phyloP scores from a whole-genome alignment of 345 rosid species.

The Brassica rapa region DNA sequence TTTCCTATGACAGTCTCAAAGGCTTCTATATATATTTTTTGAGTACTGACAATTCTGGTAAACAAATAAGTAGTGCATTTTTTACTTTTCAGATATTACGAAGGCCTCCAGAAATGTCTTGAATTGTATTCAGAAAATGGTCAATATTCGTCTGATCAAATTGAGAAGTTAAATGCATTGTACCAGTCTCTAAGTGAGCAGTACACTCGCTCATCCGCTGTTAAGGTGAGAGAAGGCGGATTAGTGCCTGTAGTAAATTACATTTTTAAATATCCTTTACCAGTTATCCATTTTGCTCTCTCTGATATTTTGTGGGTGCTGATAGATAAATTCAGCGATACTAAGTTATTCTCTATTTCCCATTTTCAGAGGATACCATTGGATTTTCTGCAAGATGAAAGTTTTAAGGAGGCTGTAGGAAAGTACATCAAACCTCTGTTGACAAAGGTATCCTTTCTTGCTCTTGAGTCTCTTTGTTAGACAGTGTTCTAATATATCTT shows the following conservation, averaged over 20 bases:
- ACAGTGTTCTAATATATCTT: constrained; percentile 21
- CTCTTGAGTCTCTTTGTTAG: constrained; percentile 9
- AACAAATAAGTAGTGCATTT: constrained; percentile 11
- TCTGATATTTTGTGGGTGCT: not conserved
- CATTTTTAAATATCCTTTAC: not conserved
- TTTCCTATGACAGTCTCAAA: constrained; percentile 2
- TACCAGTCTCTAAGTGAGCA: constrained; percentile 73
- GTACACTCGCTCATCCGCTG: constrained; percentile 89
- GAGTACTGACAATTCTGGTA: not conserved
- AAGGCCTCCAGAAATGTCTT: constrained; percentile 86
- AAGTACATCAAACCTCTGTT: constrained; percentile 79
- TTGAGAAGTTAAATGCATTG: constrained; percentile 68
- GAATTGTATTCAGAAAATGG: constrained; percentile 63
- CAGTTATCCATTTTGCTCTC: not conserved
- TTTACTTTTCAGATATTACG: constrained; percentile 63
- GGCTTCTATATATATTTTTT: constrained; percentile 7
- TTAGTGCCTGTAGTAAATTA: not conserved
- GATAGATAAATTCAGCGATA: not conserved
- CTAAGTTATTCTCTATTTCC: constrained; percentile 19
- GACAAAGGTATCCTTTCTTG: constrained; percentile 58
- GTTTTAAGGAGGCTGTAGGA: constrained; percentile 76
- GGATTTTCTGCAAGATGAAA: constrained; percentile 87
- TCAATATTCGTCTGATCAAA: constrained; percentile 69
- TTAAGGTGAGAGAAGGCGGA: constrained; percentile 62
- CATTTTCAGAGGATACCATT: constrained; percentile 83